A percentile compares a stretch with the other conserved stretches of the same genome.
These are phyloP conservation scores for Grigorovia humatica DNA, from an alignment of 805 yeast genomes.

Conservation along the genomic window DNA sequence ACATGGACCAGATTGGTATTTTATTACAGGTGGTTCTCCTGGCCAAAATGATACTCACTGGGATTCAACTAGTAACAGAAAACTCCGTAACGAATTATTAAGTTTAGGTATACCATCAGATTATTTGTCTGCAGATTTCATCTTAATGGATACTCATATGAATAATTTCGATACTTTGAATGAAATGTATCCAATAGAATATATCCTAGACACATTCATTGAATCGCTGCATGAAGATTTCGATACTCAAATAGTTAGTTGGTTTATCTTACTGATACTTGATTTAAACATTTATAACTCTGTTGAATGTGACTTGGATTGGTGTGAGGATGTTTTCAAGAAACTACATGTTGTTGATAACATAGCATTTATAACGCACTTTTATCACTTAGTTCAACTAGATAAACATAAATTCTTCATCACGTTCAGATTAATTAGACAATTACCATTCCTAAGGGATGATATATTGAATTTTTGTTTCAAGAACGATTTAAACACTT, in stretches of 20 bases:
- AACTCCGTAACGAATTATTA: background rate
- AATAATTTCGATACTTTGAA: slow-evolving; percentile 12
- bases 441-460: slow-evolving; percentile 13
- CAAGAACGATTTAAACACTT: background rate
- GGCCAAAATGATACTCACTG: background rate
- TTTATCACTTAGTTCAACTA: slow-evolving; percentile 8
- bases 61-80: too few species aligned
- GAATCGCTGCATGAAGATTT: background rate
- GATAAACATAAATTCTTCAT: slow-evolving; percentile 15
- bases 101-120: slow-evolving; percentile 13
- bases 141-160: background rate
- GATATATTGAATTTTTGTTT: slow-evolving; percentile 9
- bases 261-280: slow-evolving; percentile 16
- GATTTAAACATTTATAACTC: slow-evolving; percentile 23
- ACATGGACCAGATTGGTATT: slow-evolving; percentile 18
- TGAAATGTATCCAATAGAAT: slow-evolving; percentile 11
- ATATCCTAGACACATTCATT: background rate
- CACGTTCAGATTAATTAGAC: slow-evolving; percentile 15
- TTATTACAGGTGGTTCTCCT: slow-evolving; percentile 6
- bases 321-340: slow-evolving; percentile 8
- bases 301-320: slow-evolving; percentile 7
- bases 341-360: background rate
- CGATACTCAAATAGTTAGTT: background rate
- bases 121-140: background rate
- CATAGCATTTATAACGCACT: slow-evolving; percentile 13